phyloP scores from a whole-genome alignment of 83 land plant genomes.

The Diphasiastrum complanatum region DNA sequence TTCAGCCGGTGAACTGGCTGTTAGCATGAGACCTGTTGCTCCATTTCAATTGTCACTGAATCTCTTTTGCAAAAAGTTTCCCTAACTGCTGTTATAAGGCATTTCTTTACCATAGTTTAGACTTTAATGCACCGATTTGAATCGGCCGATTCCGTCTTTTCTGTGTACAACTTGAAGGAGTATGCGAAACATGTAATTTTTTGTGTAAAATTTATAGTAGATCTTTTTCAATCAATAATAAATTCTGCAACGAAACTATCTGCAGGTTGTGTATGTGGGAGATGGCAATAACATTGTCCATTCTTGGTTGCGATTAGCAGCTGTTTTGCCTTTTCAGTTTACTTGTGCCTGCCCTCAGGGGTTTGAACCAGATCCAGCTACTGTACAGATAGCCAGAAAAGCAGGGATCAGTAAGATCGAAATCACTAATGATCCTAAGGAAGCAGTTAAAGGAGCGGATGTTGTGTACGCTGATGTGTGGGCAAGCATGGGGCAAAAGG shows the following conservation, averaged over 20 bases:
- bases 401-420: conserved; percentile 84
- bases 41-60: too few species aligned
- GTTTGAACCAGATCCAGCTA: conserved; percentile 80
- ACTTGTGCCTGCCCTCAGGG: conserved; percentile 94
- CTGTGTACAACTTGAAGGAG: not conserved
- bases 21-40: too few species aligned
- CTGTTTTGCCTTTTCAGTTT: conserved; percentile 78
- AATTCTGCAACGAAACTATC: too few species aligned
- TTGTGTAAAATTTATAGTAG: not conserved
- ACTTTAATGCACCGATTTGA: too few species aligned
- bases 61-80: too few species aligned
- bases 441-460: conserved; percentile 80
- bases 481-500: conserved; percentile 99
- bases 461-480: conserved; percentile 95
- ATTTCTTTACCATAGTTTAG: too few species aligned
- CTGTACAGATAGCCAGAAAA: conserved; percentile 61
- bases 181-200: not conserved
- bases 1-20: too few species aligned
- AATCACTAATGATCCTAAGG: conserved; percentile 79
- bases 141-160: too few species aligned
- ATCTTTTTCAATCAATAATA: not conserved
- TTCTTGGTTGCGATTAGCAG: conserved; percentile 81
- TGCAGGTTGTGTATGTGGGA: conserved; percentile 84
- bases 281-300: conserved; percentile 97
- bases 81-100: too few species aligned